phyloP scores from a whole-genome alignment of 2,329 filamentous ascomycete species.

The Juglanconis juglandina region DNA sequence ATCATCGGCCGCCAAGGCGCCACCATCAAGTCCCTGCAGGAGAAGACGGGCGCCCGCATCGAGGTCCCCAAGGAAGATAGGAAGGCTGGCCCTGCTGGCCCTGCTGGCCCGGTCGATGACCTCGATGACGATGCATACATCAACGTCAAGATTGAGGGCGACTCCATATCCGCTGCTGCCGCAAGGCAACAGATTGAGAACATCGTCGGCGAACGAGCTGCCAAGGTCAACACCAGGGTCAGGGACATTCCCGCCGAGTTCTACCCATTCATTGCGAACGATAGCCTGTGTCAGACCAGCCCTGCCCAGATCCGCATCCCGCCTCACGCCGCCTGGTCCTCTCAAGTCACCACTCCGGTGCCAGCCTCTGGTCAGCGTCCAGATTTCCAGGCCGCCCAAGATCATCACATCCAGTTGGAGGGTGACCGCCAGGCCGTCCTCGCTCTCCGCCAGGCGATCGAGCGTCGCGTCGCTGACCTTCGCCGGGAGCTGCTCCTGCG shows the following conservation, averaged over 20 bases:
- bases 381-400: slow-evolving; percentile 67
- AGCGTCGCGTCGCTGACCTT: slow-evolving; percentile 73
- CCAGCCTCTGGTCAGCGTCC: slow-evolving; percentile 62
- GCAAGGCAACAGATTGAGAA: slow-evolving; percentile 80
- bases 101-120: slow-evolving; percentile 48
- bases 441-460: slow-evolving; percentile 74
- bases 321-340: slow-evolving; percentile 72
- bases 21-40: slow-evolving; percentile 85
- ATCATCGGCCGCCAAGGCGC: slow-evolving; percentile 92
- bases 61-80: slow-evolving; percentile 82
- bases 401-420: slow-evolving; percentile 77
- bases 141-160: slow-evolving; percentile 85
- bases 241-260: slow-evolving; percentile 85
- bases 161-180: slow-evolving; percentile 80
- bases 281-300: slow-evolving; percentile 67
- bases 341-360: slow-evolving; percentile 63
- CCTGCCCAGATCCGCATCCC: slow-evolving; percentile 82
- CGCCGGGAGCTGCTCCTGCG: slow-evolving; percentile 72
- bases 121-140: slow-evolving; percentile 81
- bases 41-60: slow-evolving; percentile 84
- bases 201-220: slow-evolving; percentile 82
- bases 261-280: slow-evolving; percentile 90
- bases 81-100: slow-evolving; percentile 44
- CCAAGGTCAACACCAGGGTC: slow-evolving; percentile 76
- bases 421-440: slow-evolving; percentile 83